Evolutionary conservation across 225 moss, liverwort and hornwort genomes (phyloP).

Genomic region (Bryoerythrophyllum caledonicum): DNA sequence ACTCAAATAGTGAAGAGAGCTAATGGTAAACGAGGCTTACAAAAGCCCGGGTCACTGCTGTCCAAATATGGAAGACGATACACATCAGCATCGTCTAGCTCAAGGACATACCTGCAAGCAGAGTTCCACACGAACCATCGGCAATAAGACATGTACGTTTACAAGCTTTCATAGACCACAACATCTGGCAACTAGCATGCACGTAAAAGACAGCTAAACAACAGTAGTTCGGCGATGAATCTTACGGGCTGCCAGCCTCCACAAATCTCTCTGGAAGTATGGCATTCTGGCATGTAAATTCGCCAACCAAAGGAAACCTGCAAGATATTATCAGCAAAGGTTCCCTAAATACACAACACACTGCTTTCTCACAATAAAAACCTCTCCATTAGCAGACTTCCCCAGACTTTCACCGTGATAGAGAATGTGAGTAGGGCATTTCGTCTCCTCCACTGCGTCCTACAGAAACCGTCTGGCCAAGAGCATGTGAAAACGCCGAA

Average conservation of each 20-base stretch:
- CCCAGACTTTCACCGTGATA: background rate
- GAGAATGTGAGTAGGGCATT: background rate
- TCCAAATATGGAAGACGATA: slow-evolving; percentile 96
- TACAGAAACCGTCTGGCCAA: background rate
- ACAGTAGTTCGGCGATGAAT: background rate
- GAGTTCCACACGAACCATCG: background rate
- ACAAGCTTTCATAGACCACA: slow-evolving; percentile 1
- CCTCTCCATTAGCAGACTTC: background rate
- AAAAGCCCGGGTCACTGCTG: slow-evolving; percentile 96
- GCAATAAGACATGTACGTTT: background rate
- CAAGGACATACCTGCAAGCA: slow-evolving; percentile 73
- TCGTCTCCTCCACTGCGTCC: background rate
- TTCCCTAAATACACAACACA: background rate
- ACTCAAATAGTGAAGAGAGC: background rate
- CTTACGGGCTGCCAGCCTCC: slow-evolving; percentile 95
- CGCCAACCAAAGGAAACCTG: slow-evolving; percentile 93
- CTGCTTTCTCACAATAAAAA: background rate
- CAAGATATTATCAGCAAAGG: background rate
- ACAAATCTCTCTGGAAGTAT: slow-evolving; percentile 91
- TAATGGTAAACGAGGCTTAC: slow-evolving; percentile 35
- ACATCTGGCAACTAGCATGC: slow-evolving; percentile 7
- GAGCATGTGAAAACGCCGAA: background rate
- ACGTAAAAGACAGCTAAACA: background rate
- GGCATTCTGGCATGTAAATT: slow-evolving; percentile 94
- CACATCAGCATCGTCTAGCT: slow-evolving; percentile 93